Percentiles rank a stretch among this genome's conserved stretches.
phyloP scores from a whole-genome alignment of 1,284 basidiomycete genomes.

The Psilocybe mexicana region DNA sequence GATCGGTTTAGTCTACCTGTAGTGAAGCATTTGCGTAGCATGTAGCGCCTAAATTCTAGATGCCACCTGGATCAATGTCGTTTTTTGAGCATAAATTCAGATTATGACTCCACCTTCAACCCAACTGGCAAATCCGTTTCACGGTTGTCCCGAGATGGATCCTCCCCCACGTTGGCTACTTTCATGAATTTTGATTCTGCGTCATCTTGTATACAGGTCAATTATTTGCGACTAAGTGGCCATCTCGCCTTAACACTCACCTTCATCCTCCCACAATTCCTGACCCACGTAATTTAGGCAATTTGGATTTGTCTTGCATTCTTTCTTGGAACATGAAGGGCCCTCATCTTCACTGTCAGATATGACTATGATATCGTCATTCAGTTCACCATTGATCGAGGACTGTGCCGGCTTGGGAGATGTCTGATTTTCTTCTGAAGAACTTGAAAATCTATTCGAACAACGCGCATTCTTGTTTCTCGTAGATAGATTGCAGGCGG shows the following conservation, averaged over 20 bases:
- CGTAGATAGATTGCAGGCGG: slow-evolving; percentile 65
- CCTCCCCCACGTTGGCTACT: slow-evolving; percentile 48
- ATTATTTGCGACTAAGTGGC: slow-evolving; percentile 9
- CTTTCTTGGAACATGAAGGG: slow-evolving; percentile 56
- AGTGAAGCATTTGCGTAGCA: slow-evolving; percentile 93
- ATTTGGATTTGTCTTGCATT: slow-evolving; percentile 73
- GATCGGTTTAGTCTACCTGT: slow-evolving; percentile 61
- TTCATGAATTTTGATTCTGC: slow-evolving; percentile 56
- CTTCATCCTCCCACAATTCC: slow-evolving; percentile 71
- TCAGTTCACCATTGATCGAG: slow-evolving; percentile 39
- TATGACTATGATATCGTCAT: slow-evolving; percentile 66
- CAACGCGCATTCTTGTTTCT: slow-evolving; percentile 52
- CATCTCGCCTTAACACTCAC: slow-evolving; percentile 32
- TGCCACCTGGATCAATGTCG: too few relatives aligned
- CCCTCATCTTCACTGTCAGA: slow-evolving; percentile 51
- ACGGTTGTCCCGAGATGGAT: slow-evolving; percentile 53
- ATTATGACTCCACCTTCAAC: slow-evolving; percentile 53
- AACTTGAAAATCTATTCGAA: slow-evolving; percentile 48
- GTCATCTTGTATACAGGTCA: slow-evolving; percentile 39
- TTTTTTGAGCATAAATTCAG: not conserved
- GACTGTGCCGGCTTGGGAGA: not conserved
- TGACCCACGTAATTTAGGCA: slow-evolving; percentile 88
- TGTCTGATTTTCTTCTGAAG: not conserved
- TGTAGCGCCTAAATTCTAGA: slow-evolving; percentile 88
- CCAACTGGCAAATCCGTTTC: slow-evolving; percentile 71